phyloP scores from a whole-genome alignment of 495 filamentous ascomycete genomes.

The Tuber magnatum region DNA sequence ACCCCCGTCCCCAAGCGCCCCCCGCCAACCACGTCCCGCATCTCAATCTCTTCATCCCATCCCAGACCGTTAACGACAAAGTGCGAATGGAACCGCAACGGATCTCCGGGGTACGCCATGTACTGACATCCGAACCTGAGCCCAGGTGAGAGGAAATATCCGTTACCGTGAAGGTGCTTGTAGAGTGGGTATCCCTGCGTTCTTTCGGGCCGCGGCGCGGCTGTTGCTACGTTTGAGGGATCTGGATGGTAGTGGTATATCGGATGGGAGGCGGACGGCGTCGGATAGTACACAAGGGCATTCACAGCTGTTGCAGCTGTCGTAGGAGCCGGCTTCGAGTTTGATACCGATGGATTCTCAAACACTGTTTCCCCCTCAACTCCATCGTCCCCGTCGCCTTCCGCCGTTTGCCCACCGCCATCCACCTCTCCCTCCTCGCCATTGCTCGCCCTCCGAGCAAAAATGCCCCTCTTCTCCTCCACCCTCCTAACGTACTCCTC shows the following conservation, averaged over 20 bases:
- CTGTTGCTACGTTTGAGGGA: conserved; percentile 30
- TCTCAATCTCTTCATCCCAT: conserved; percentile 78
- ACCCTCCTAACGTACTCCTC: conserved; percentile 22
- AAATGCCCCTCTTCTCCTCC: conserved; percentile 30
- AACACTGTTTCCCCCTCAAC: conserved; percentile 42
- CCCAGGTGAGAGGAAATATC: conserved; percentile 84
- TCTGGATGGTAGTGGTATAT: conserved; percentile 42
- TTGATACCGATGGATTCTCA: conserved; percentile 38
- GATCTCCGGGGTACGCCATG: conserved; percentile 90
- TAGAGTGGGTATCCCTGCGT: conserved; percentile 53
- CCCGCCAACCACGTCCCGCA: conserved; percentile 76
- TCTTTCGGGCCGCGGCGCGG: conserved; percentile 12
- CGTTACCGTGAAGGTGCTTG: conserved; percentile 65
- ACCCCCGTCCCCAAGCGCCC: conserved; percentile 87
- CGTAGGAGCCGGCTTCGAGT: conserved; percentile 20
- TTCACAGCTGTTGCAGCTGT: conserved; percentile 12
- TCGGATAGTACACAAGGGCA: conserved; percentile 48
- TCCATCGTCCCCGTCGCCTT: conserved; percentile 47
- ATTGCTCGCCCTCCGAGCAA: conserved; percentile 5
- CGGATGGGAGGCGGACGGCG: conserved; percentile 54
- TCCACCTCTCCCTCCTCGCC: conserved; percentile 14
- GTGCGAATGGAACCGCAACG: conserved; percentile 87
- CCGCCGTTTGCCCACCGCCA: conserved; percentile 22
- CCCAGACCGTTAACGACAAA: conserved; percentile 70
- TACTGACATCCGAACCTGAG: conserved; percentile 92